A percentile compares a stretch with the other conserved stretches of the same genome.
Evolutionary conservation across 345 rosid genomes (phyloP).

Genomic region (Aurinia saxatilis): DNA sequence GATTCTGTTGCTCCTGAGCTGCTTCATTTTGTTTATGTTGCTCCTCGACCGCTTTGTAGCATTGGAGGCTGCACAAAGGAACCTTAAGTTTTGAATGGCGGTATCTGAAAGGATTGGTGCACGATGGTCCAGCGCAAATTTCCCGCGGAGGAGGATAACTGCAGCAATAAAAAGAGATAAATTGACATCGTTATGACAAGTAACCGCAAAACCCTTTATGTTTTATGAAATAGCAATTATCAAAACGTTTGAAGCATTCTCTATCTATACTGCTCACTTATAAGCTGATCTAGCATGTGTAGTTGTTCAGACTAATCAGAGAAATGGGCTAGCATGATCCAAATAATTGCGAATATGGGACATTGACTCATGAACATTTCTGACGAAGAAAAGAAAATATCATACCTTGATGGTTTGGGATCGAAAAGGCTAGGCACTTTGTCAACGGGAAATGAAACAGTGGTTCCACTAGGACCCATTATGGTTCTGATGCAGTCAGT

Average conservation of each 20-base stretch:
- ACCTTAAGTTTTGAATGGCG: constrained; percentile 81
- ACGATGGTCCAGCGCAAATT: constrained; percentile 74
- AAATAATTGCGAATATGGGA: neutral
- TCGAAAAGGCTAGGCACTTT: constrained; percentile 73
- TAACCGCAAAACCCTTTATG: neutral
- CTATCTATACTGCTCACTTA: neutral
- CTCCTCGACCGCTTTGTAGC: constrained; percentile 77
- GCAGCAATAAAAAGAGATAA: constrained; percentile 13
- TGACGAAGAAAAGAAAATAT: neutral
- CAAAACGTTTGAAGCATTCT: neutral
- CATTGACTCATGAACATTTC: neutral
- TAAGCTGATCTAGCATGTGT: neutral
- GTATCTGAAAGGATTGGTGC: constrained; percentile 70
- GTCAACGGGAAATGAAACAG: constrained; percentile 76
- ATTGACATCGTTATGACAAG: too few species aligned
- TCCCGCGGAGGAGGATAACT: constrained; percentile 95
- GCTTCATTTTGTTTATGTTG: constrained; percentile 33
- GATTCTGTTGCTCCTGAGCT: constrained; percentile 36
- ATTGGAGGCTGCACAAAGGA: constrained; percentile 88
- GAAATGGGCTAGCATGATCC: neutral
- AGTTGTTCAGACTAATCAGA: neutral
- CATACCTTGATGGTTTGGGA: constrained; percentile 50
- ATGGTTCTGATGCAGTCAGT: constrained; percentile 53
- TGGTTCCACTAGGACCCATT: constrained; percentile 64
- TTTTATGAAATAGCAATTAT: neutral